These are phyloP conservation scores for Citrus glauca DNA, from an alignment of 345 rosid species.

Conservation along the genomic window DNA sequence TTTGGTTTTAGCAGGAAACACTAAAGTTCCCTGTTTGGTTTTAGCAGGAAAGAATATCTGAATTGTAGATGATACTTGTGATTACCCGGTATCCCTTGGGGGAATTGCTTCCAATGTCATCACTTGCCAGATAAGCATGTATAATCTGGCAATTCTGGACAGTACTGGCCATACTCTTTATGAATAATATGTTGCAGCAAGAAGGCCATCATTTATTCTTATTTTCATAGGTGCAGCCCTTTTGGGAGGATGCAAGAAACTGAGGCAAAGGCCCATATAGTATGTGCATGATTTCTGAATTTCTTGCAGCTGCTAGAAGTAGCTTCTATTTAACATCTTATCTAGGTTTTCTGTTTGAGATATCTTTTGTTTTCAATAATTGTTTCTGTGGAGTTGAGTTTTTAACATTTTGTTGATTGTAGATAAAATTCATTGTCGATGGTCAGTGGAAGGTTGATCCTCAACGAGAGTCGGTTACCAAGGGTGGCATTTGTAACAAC, in stretches of 20 bases:
- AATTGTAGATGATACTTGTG: background rate
- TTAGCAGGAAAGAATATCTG: background rate
- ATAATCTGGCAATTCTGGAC: background rate
- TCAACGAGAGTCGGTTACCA: constrained; percentile 49
- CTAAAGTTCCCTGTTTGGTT: background rate
- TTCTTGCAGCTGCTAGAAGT: background rate
- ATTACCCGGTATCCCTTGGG: background rate
- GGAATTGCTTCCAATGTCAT: background rate
- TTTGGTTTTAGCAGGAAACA: no score
- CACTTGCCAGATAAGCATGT: background rate
- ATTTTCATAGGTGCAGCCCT: no score
- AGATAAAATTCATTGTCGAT: constrained; percentile 88
- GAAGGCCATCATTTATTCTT: background rate
- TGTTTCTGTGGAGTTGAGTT: background rate
- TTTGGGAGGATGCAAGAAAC: background rate
- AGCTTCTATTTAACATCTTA: background rate
- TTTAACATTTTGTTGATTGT: constrained; percentile 12
- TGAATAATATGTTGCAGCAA: background rate
- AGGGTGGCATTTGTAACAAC: constrained; percentile 65
- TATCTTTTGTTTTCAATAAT: background rate
- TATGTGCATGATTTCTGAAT: background rate
- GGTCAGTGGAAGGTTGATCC: constrained; percentile 79
- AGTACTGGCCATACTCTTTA: background rate
- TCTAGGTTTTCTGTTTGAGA: background rate
- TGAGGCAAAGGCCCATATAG: background rate